Base-by-base conservation (phyloP, 2,329 filamentous ascomycete species). In the Aspergillus novofumigatus region DNA sequence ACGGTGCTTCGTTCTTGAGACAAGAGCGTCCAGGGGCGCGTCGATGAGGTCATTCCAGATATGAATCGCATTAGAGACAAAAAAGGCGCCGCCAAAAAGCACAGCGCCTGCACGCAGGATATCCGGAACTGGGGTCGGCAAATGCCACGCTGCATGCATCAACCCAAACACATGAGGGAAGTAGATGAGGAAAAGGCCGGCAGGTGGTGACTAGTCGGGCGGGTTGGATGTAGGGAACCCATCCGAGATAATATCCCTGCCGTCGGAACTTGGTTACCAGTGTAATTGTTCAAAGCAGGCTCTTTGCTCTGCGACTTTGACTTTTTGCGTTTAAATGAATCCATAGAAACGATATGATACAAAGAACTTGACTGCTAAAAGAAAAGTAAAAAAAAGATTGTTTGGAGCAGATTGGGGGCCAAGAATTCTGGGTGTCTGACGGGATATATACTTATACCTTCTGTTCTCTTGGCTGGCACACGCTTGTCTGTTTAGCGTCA, bases 31-130 rank as follows among this genome's bases (percentile, higher is more conserved):
- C 9, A 96, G 85, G 65, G 93, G 89, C 55, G 90, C 85, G 73
- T 96, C 92, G 89, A 91, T 94, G 50, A 96, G 84, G 70, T 96
- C 91, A 70, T 96, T 95, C n/a, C 96, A 91, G 20, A 88, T 54
- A 49, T 54, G 41, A 6, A 28, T 91, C 21, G 91, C 91, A 52
- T 91, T 89, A 60, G 91, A 88, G 91, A 95, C 94, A 63, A 96
- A 83, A 49, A 95, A 74, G 5, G 90, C 89, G 50, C 91, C 91
- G 7, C 21, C 53, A 45, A 59, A 56, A 11, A 58, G 38, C 17
- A 53, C 11, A n/a, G 23, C 25, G 38, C 48, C 48, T 14, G 55
- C 38, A 11, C 38, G 45, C 21, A 56, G 11, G 2, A 85, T 81
- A 67, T 94, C 49, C 81, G 0, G 88, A 88, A 2, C 73, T 70